phyloP scores from a whole-genome alignment of 768 basidiomycete species.

The Boletus coccyginus region DNA sequence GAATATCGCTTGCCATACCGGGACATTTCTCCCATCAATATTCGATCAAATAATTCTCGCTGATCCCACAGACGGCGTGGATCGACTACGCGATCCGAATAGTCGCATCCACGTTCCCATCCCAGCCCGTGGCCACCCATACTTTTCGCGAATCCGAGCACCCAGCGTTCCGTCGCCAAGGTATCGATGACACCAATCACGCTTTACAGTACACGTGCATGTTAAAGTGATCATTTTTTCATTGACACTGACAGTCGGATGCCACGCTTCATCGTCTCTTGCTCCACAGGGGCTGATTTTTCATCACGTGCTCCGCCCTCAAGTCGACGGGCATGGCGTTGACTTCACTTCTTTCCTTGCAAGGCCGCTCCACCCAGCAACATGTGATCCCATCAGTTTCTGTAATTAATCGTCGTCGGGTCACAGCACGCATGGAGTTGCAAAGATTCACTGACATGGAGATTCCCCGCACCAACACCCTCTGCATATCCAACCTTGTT shows the following conservation, averaged over 20 bases:
- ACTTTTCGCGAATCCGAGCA: background rate
- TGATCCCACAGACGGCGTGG: conserved; percentile 2
- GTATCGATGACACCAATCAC: background rate
- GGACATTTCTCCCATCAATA: conserved; percentile 1
- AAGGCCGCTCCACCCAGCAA: conserved; percentile 5
- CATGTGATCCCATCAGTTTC: conserved; percentile 22
- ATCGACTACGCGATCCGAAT: background rate
- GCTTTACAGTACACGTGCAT: background rate
- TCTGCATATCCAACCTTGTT: conserved; percentile 23
- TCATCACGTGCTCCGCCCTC: conserved; percentile 7
- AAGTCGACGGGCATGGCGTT: background rate
- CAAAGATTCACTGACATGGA: conserved; percentile 22
- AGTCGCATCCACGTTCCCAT: no score
- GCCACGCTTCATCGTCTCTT: background rate
- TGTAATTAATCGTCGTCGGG: conserved; percentile 1
- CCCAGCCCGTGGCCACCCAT: no score
- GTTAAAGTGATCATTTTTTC: no score
- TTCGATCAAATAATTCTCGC: conserved; percentile 8
- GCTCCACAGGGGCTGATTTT: conserved; percentile 12
- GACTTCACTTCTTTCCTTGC: background rate
- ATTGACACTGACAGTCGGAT: background rate
- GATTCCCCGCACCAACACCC: conserved; percentile 25
- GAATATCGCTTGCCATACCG: background rate
- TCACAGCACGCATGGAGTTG: background rate
- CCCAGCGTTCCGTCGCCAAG: background rate